Conservation (phyloP, 306 rosid genomes). For the Vigna nakashimae region DNA sequence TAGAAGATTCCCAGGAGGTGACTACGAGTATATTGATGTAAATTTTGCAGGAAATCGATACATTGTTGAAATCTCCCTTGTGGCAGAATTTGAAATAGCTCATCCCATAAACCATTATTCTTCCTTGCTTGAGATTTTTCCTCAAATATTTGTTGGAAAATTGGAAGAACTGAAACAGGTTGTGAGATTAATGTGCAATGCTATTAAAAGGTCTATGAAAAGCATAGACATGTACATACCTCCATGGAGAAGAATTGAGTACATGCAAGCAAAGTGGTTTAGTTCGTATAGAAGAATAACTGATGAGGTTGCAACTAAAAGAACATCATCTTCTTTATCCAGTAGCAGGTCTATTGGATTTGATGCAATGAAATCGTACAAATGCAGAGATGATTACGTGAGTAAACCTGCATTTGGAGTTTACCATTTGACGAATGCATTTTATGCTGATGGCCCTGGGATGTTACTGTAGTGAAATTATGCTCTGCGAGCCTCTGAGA, state of each 20-base stretch:
- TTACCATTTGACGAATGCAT: neutral
- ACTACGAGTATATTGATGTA: neutral
- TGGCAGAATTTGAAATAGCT: neutral
- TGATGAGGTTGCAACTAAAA: neutral
- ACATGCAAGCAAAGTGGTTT: constrained; percentile 18
- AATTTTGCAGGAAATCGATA: constrained; percentile 7
- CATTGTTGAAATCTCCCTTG: neutral
- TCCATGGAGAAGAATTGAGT: constrained; percentile 3
- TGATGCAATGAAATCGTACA: constrained; percentile 4
- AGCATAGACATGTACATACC: constrained; percentile 1
- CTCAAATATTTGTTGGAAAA: constrained; percentile 6
- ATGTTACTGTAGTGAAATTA: neutral
- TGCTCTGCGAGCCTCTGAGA: neutral
- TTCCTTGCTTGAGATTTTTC: neutral
- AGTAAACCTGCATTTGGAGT: neutral
- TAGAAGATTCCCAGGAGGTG: neutral
- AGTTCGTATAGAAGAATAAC: neutral
- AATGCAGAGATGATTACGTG: neutral
- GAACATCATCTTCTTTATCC: neutral
- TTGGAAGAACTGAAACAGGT: neutral
- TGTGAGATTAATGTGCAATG: constrained; percentile 1
- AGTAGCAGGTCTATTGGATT: neutral
- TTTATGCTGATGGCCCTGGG: neutral
- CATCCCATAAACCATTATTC: neutral
- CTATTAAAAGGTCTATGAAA: neutral